Evolutionary conservation across 257 asterid genomes (phyloP), one percentile per base, ranked within the genome.

Genomic region (Thymus quinquecostatus): DNA sequence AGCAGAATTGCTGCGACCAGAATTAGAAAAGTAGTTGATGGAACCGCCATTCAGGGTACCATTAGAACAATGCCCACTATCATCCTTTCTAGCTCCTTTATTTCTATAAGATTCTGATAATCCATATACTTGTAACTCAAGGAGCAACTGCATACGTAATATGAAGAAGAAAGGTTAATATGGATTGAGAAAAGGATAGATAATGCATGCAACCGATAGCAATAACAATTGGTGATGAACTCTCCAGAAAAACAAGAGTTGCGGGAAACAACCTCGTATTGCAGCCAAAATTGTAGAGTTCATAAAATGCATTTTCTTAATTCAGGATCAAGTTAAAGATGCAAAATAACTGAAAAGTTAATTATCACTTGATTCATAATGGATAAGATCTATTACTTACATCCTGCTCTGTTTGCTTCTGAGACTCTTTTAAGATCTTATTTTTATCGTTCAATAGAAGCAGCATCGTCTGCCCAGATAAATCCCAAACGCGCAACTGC

Each of bases 41-140:
- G 81, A 74, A 70, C 80, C 70, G 48, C 90, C 97, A 79, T 91
- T 91, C 87, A 77, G 84, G 77, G 90, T 69, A 49, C 95, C 97
- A 80, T 78, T 84, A 66, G 83, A 30, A 79, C 76, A 65, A 45
- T 76, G 86, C 8, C 70, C 73, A 51, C 41, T 73, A 55, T 77
- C 89, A 61, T 92, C 96, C 72, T 83, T 84, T 80, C 74, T 85
- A 50, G 75, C 71, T 70, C 83, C 92, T 80, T 64, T 85, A 75
- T 75, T 89, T 81, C 88, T 82, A 71, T 75, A 76, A 57, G 96
- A 89, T 77, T 89, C 96, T 72, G 96, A 84, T 77, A 94, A 79
- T 60, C 98, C 98, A 61, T 94, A 94, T 74, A 94, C 98, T 86
- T 94, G 98, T 84, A 94, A 83, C 83, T 94, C 98, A 48, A 94